Evolutionary conservation across 163 green algal genomes (phyloP).

Genomic region (Scenedesmus sp.): DNA sequence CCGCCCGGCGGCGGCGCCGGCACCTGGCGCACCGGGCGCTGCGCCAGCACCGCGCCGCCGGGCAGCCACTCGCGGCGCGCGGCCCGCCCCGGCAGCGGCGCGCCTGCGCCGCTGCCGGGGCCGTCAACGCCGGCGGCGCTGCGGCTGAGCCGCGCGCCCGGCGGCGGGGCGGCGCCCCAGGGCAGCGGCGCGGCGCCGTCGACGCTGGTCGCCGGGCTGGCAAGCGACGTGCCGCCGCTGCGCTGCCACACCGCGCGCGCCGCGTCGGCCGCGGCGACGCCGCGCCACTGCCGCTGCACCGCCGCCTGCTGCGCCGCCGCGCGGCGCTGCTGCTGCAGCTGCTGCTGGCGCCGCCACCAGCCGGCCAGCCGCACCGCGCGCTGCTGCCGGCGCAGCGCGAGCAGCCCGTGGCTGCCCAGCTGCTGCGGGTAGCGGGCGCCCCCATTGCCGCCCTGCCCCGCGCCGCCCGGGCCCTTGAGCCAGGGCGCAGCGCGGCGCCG

Average conservation of each 20-base stretch:
- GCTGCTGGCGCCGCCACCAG: conserved; percentile 25
- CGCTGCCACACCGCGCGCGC: not conserved
- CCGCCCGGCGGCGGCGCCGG: not conserved
- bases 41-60: not conserved
- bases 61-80: not conserved
- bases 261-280: not conserved
- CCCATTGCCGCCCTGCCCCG: too few relatives aligned
- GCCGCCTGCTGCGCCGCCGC: conserved; percentile 13
- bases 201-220: not conserved
- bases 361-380: not conserved
- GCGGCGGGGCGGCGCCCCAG: too few relatives aligned
- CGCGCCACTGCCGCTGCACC: not conserved
- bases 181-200: too few relatives aligned
- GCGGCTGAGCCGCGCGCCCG: too few relatives aligned
- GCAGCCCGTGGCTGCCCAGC: not conserved
- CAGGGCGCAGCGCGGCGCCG: not conserved
- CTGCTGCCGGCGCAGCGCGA: conserved; percentile 16
- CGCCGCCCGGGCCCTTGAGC: too few relatives aligned
- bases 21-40: not conserved
- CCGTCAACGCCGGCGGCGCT: too few relatives aligned
- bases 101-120: too few relatives aligned
- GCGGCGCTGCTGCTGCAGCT: conserved; percentile 10
- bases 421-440: not conserved
- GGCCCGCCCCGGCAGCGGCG: too few relatives aligned
- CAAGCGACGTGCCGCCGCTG: not conserved